Evolutionary conservation across 129 eudicot species (phyloP).

Genomic region (Flaveria bidentis): DNA sequence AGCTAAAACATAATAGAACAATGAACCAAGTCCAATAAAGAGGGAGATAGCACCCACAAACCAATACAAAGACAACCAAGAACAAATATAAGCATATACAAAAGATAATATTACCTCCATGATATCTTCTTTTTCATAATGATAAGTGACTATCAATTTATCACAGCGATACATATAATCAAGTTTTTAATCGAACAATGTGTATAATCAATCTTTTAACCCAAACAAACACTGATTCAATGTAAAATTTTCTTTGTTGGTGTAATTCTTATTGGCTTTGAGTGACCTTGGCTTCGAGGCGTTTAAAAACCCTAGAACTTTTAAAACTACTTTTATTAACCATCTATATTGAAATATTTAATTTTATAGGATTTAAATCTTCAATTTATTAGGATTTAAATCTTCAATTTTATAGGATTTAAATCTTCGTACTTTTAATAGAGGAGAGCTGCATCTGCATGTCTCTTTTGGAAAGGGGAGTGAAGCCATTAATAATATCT

Average conservation of each 20-base stretch:
- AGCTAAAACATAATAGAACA: constrained; percentile 36
- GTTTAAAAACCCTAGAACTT: constrained; percentile 43
- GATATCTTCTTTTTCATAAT: no score
- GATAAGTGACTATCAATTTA: no score
- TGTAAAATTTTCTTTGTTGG: not conserved
- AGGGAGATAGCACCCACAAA: not conserved
- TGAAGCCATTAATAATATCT: not conserved
- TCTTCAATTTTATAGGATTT: no score
- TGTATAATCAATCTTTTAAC: not conserved
- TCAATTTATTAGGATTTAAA: no score
- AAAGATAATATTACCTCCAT: not conserved
- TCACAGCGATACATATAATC: not conserved
- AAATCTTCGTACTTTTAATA: no score
- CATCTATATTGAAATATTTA: no score
- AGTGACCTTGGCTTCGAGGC: not conserved
- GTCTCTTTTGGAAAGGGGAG: no score
- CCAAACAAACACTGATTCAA: no score
- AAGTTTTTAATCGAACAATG: not conserved
- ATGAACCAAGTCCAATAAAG: no score
- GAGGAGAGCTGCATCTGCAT: no score
- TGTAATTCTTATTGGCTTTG: constrained; percentile 46
- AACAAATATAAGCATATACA: not conserved
- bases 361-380: no score
- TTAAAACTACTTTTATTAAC: no score
- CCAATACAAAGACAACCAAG: not conserved